Conservation (phyloP, 1,139 yeast genomes). For the Scheffersomyces segobiensis region DNA sequence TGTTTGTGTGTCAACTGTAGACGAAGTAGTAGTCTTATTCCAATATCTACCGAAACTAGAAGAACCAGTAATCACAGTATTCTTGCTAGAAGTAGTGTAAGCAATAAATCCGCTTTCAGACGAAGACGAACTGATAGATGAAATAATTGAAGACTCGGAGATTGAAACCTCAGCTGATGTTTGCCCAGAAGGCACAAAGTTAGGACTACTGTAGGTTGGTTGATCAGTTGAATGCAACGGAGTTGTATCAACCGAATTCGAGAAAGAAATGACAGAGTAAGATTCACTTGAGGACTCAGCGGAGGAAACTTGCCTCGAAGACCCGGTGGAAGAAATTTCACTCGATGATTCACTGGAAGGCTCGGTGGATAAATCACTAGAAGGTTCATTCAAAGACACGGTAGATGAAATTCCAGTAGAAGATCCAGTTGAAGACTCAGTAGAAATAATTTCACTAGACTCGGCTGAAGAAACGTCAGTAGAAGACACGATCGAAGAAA, state of each 20-base stretch:
- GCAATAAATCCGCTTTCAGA: neutral
- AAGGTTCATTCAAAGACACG: too few relatives aligned
- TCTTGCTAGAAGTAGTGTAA: neutral
- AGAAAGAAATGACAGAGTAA: neutral
- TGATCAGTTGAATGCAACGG: neutral
- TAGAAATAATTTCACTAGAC: too few relatives aligned
- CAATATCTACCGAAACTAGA: neutral
- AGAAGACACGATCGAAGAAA: neutral
- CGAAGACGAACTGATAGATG: neutral
- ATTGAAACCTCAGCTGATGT: neutral
- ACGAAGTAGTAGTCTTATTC: neutral
- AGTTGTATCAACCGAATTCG: neutral
- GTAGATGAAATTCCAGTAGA: too few relatives aligned
- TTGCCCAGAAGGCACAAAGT: neutral
- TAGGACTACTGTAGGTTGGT: neutral
- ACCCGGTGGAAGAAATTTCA: neutral
- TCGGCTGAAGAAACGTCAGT: neutral
- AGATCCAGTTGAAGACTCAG: too few relatives aligned
- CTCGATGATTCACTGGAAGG: neutral
- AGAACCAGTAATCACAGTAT: neutral
- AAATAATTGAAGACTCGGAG: neutral
- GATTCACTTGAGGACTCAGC: neutral
- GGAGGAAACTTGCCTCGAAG: too few relatives aligned
- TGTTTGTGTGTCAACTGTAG: neutral
- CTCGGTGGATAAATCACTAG: too few relatives aligned